Conservation (phyloP, 2,329 filamentous ascomycete genomes). For the Microsporum audouinii region DNA sequence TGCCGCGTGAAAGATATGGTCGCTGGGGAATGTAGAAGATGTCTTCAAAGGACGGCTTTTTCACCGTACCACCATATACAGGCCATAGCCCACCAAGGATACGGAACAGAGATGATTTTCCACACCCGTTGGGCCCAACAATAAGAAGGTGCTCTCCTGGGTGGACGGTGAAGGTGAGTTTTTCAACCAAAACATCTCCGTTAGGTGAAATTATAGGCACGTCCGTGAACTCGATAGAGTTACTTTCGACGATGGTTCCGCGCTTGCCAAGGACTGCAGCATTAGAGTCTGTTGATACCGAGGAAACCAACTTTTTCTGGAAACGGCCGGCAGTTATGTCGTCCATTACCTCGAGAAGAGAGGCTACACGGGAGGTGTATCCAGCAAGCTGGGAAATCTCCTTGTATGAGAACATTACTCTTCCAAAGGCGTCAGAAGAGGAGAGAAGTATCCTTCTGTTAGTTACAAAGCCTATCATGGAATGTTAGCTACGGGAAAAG, state of each 20-base stretch:
- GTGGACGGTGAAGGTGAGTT: slow-evolving; percentile 74
- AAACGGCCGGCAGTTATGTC: slow-evolving; percentile 84
- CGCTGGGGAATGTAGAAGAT: slow-evolving; percentile 98
- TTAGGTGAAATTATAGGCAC: slow-evolving; percentile 97
- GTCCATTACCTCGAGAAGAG: slow-evolving; percentile 83
- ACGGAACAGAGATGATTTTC: slow-evolving; percentile 90
- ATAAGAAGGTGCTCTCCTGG: slow-evolving; percentile 86
- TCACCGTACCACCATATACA: slow-evolving; percentile 86
- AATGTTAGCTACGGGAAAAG: slow-evolving; percentile 3
- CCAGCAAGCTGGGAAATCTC: slow-evolving; percentile 93
- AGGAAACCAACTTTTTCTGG: slow-evolving; percentile 91
- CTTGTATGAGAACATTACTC: slow-evolving; percentile 96
- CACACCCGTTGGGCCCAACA: slow-evolving; percentile 92
- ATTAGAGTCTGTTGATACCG: slow-evolving; percentile 69
- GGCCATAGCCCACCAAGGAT: slow-evolving; percentile 96
- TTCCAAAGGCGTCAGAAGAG: slow-evolving; percentile 88
- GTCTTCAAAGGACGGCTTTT: slow-evolving; percentile 80
- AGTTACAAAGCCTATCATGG: slow-evolving; percentile 64
- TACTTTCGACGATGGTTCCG: slow-evolving; percentile 69
- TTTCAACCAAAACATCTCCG: slow-evolving; percentile 78
- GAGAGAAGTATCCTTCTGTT: slow-evolving; percentile 85
- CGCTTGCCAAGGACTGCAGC: slow-evolving; percentile 71
- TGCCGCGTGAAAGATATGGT: slow-evolving; percentile 82
- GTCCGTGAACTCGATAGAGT: slow-evolving; percentile 71
- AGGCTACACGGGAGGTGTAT: slow-evolving; percentile 85